These are phyloP conservation scores for Malassezia yamatoensis DNA, from an alignment of 1,284 basidiomycete genomes.

Conservation along the genomic window DNA sequence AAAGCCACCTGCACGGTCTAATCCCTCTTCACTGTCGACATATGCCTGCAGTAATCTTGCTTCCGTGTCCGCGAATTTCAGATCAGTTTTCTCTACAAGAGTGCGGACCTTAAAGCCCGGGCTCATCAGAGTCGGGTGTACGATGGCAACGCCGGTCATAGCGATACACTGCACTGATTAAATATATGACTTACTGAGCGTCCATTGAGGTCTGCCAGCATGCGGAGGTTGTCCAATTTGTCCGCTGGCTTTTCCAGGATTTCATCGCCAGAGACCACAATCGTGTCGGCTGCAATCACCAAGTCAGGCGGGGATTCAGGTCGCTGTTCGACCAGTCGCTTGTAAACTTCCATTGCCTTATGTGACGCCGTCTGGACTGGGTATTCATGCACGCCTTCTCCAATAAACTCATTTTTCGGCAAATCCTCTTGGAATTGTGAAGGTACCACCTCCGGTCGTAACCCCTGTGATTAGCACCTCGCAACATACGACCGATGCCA, in stretches of 20 bases:
- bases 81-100: conserved; percentile 35
- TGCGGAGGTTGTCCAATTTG: conserved; percentile 73
- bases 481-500: conserved; percentile 31
- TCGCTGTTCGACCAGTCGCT: conserved; percentile 50
- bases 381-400: conserved; percentile 70
- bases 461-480: conserved; percentile 55
- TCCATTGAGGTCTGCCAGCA: conserved; percentile 71
- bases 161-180: conserved; percentile 29
- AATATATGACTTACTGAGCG: conserved; percentile 15
- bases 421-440: conserved; percentile 80
- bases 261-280: conserved; percentile 36
- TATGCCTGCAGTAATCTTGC: conserved; percentile 64
- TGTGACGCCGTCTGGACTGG: conserved; percentile 82
- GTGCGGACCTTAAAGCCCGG: conserved; percentile 70
- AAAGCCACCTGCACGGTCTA: conserved; percentile 86
- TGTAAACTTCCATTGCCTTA: conserved; percentile 54
- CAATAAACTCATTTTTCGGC: conserved; percentile 58
- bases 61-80: conserved; percentile 47
- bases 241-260: conserved; percentile 78
- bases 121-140: conserved; percentile 69
- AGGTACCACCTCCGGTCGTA: conserved; percentile 74
- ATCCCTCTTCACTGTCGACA: conserved; percentile 74
- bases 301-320: conserved; percentile 81
- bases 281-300: conserved; percentile 60
- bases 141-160: conserved; percentile 51